These are phyloP conservation scores for Boechera divaricarpa DNA, from an alignment of 345 rosid genomes.

Conservation along the genomic window DNA sequence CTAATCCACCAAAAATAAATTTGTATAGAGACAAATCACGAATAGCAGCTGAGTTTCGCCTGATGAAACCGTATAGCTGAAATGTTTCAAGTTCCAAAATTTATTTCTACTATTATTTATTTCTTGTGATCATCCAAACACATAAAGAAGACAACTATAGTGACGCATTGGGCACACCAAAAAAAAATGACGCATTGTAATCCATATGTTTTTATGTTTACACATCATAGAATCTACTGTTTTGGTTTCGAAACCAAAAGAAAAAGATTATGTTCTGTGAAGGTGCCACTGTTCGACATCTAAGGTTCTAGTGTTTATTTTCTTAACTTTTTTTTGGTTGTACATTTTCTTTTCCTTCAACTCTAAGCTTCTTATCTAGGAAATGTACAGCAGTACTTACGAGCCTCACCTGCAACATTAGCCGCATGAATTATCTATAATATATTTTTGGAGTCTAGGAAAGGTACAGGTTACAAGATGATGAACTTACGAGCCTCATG, in stretches of 20 bases:
- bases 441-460: neutral
- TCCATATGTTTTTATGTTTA: neutral
- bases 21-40: slow-evolving; percentile 11
- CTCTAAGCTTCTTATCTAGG: no score
- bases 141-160: neutral
- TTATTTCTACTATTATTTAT: no score
- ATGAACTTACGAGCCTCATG: no score
- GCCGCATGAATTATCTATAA: no score
- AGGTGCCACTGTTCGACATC: slow-evolving; percentile 24
- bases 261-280: slow-evolving; percentile 15
- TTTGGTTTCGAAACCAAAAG: neutral
- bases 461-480: neutral
- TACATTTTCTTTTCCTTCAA: no score
- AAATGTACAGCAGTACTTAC: no score
- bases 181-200: neutral
- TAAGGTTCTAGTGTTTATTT: neutral
- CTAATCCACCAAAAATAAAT: no score
- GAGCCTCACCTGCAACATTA: no score
- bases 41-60: slow-evolving; percentile 14
- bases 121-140: no score
- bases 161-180: neutral
- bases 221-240: neutral
- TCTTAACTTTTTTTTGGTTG: no score
- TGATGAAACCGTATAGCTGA: slow-evolving; percentile 26
- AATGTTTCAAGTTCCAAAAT: slow-evolving; percentile 35